Evolutionary conservation across 2,329 filamentous ascomycete genomes (phyloP), one percentile per base, ranked within the genome.

Genomic region (Beauveria caledonica): DNA sequence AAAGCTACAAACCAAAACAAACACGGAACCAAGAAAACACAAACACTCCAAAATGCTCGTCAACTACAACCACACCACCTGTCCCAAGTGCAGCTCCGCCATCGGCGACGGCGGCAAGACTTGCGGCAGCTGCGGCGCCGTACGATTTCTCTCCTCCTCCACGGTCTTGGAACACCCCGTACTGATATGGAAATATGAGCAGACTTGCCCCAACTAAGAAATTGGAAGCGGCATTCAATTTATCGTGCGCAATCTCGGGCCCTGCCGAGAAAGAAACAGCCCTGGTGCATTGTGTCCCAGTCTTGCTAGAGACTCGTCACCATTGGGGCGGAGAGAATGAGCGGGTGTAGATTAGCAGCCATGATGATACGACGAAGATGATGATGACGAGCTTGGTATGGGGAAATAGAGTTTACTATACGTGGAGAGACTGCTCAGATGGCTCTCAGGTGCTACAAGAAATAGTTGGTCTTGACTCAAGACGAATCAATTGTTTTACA

Each of bases 61-160:
- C 63, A 66, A 66, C 64, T 70, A 74, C 70, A 72, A 76, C 70
- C 69, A 74, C 68, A 66, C 69, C 61, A 65, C 69, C 66, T 85
- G 82, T 77, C 82, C 82, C 74, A 83, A 81, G 75, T 85, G 82
- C 77, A 78, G 76, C 67, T 73, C 76, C 66, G 63, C 73, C 68
- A 76, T 78, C 66, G 67, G 71, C 51, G 74, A 74, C 66, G 66
- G 67, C 46, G 66, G 67, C 74, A 85, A 85, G 80, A 77, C 75
- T 63, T 85, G 82, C 75, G 66, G 68, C 62, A 74, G 76, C 61
- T 85, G 82, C 74, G 82, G 82, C 60, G 80, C 82, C 68, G 82
- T 85, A 76, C 68, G 82, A 39, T 23, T 15, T 29, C 40, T 48
- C 53, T 44, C 56, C 40, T 23, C 36, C 45, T 52, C 44, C 33